These are phyloP conservation scores for Solanum pinnatisectum DNA, from an alignment of 257 asterid genomes.

Conservation along the genomic window DNA sequence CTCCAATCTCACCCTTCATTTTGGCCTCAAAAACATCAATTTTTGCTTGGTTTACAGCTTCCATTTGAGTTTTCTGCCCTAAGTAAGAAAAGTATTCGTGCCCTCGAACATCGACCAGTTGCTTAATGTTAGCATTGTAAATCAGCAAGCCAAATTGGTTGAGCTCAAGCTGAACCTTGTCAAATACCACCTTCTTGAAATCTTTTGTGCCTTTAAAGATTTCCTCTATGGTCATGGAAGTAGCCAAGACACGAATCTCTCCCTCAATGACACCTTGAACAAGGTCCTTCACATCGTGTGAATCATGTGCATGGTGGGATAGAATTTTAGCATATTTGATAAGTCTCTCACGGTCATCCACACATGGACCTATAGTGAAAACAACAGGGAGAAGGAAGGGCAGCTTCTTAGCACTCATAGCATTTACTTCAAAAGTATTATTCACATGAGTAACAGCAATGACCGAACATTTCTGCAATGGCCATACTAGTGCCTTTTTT, in stretches of 20 bases:
- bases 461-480: conserved; percentile 28
- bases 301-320: conserved; percentile 42
- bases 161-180: conserved; percentile 51
- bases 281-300: conserved; percentile 43
- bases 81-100: conserved; percentile 60
- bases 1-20: conserved; percentile 58
- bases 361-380: conserved; percentile 54
- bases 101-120: conserved; percentile 56
- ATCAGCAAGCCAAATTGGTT: conserved; percentile 50
- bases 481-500: conserved; percentile 46
- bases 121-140: conserved; percentile 60
- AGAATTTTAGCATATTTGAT: conserved; percentile 48
- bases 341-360: conserved; percentile 27
- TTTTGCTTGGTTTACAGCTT: conserved; percentile 53
- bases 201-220: conserved; percentile 47
- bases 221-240: conserved; percentile 68
- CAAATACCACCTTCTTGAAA: conserved; percentile 52
- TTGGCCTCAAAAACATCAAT: conserved; percentile 47
- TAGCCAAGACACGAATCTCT: conserved; percentile 52
- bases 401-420: conserved; percentile 69
- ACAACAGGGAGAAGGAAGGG: conserved; percentile 63
- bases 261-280: conserved; percentile 62
- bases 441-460: conserved; percentile 49
- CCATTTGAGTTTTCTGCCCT: conserved; percentile 63
- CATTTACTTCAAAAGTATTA: conserved; percentile 61